Evolutionary conservation across 148 eudicot species (phyloP).

Genomic region (Pharnaceum exiguum): DNA sequence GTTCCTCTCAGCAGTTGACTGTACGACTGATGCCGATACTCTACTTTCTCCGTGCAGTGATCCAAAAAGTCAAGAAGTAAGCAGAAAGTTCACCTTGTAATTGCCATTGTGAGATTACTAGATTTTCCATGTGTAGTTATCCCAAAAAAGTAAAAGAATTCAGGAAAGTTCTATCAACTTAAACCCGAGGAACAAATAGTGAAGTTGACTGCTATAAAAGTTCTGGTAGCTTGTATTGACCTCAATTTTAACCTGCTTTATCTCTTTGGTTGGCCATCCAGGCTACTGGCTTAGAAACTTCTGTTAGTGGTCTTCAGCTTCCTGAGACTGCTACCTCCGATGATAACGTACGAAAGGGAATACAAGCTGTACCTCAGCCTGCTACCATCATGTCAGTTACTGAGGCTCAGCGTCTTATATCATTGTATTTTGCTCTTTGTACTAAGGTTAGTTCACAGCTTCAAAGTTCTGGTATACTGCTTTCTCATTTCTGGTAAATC

Average conservation of each 20-base stretch:
- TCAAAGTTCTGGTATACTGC: not conserved
- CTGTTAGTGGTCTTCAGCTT: slow-evolving; percentile 63
- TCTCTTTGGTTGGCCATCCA: slow-evolving; percentile 16
- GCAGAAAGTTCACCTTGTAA: slow-evolving; percentile 6
- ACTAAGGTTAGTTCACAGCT: slow-evolving; percentile 51
- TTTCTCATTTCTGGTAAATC: not conserved
- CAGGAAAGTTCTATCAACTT: too few relatives aligned
- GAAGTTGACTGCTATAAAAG: too few relatives aligned
- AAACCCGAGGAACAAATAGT: too few relatives aligned
- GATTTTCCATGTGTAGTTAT: too few relatives aligned
- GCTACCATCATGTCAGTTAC: slow-evolving; percentile 49
- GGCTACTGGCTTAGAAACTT: slow-evolving; percentile 65
- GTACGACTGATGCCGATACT: slow-evolving; percentile 33
- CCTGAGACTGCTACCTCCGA: slow-evolving; percentile 49
- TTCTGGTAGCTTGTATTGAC: not conserved
- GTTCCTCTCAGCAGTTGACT: slow-evolving; percentile 73
- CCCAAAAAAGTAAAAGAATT: too few relatives aligned
- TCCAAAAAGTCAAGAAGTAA: slow-evolving; percentile 53
- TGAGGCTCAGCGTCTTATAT: slow-evolving; percentile 76
- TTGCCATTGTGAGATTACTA: too few relatives aligned
- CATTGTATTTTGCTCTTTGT: slow-evolving; percentile 90
- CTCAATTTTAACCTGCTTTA: not conserved
- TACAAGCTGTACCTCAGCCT: slow-evolving; percentile 32
- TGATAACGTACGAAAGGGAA: slow-evolving; percentile 36
- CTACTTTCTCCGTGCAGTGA: slow-evolving; percentile 33